Evolutionary conservation across 208 protist species (phyloP), one percentile per base, ranked within the genome.

Genomic region (Polymyxa betae): DNA sequence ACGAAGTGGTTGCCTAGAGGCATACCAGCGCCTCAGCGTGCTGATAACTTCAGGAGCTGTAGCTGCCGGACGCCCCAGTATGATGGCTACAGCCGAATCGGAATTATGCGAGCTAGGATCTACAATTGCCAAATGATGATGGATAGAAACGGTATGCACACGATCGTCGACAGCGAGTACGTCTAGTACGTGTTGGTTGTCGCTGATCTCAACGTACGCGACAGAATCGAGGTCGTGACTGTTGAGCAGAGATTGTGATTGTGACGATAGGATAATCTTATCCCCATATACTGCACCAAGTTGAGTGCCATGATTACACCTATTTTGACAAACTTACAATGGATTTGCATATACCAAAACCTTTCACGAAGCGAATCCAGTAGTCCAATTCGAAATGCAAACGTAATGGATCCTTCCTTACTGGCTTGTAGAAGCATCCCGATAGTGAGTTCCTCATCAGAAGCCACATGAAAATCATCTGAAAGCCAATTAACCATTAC

Each of bases 251-350:
- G 72, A 35, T 40, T 82, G 72, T n/a, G 72, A 5, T 43, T 82
- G 72, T 16, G 72, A 82, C 16, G 72, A 82, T 43, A 82, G 72
- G 5, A 82, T 82, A n/a, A 82, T 82, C 72, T 82, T 82, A n/a
- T 82, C 72, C 16, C 72, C 72, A 43, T 82, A 82, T 43, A 82
- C 72, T 82, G 35, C 35, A 82, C 5, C 5, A 5, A 82, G 12
- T 45, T 43, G 40, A 35, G n/a, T 43, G n/a, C 40, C 40, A 35
- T 5, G 40, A 45, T 82, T 5, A 5, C 72, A 43, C 10, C 40
- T 20, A 82, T 38, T 38, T n/a, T 35, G 16, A 35, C 16, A 5
- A n/a, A 40, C 72, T 5, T 45, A 82, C 72, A 43, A 38, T 82
- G 72, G 5, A 82, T 82, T 82, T 82, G 72, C 72, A 82, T 82